These are phyloP conservation scores for Chrysanthemum seticuspe DNA, from an alignment of 129 eudicot species.

Conservation along the genomic window DNA sequence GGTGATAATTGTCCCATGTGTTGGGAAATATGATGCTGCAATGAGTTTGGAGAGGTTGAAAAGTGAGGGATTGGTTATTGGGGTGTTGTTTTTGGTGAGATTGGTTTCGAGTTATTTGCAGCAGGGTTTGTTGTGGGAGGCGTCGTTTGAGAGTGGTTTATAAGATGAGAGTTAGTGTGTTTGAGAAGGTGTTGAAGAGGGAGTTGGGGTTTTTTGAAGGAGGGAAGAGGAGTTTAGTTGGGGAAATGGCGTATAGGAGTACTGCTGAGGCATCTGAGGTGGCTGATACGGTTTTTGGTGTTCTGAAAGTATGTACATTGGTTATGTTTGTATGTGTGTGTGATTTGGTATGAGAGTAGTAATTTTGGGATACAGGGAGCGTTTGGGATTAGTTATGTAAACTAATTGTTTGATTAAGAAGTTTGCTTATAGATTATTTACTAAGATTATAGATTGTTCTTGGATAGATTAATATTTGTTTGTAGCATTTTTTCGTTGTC, in stretches of 20 bases:
- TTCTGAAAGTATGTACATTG: slow-evolving; percentile 56
- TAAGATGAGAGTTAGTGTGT: slow-evolving; percentile 67
- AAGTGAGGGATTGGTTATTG: slow-evolving; percentile 52
- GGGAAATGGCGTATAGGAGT: slow-evolving; percentile 80
- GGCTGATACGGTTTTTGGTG: slow-evolving; percentile 64
- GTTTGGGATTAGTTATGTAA: background rate
- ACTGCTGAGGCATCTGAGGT: slow-evolving; percentile 89
- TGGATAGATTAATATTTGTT: too few relatives aligned
- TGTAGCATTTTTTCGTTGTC: too few relatives aligned
- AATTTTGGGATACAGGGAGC: background rate
- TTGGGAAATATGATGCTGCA: slow-evolving; percentile 44
- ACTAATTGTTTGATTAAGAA: too few relatives aligned
- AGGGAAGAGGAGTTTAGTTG: slow-evolving; percentile 52
- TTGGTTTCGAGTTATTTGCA: slow-evolving; percentile 58
- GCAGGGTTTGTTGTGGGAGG: slow-evolving; percentile 87
- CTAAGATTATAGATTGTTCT: too few relatives aligned
- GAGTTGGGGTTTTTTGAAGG: slow-evolving; percentile 88
- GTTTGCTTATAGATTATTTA: too few relatives aligned
- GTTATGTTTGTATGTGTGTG: background rate
- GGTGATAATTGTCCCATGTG: slow-evolving; percentile 46
- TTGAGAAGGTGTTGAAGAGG: slow-evolving; percentile 70
- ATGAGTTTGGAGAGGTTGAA: slow-evolving; percentile 27
- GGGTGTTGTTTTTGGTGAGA: slow-evolving; percentile 48
- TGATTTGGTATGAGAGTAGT: slow-evolving; percentile 1
- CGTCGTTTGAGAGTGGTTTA: slow-evolving; percentile 58